Evolutionary conservation across 1,284 basidiomycete species (phyloP).

Genomic region (Ganoderma lingzhi): DNA sequence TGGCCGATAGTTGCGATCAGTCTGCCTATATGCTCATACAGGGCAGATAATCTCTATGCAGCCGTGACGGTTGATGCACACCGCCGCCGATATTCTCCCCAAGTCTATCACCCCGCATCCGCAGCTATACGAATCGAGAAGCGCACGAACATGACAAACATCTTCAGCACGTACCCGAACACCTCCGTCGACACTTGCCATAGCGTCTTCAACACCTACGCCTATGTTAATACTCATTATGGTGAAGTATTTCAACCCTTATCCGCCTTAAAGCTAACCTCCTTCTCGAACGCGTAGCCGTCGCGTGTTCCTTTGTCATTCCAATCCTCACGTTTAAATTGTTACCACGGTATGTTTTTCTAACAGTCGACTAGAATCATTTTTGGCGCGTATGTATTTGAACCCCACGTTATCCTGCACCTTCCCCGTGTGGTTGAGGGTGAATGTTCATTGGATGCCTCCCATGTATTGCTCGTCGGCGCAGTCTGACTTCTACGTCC

Average conservation of each 20-base stretch:
- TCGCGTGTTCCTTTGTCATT: background rate
- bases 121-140: background rate
- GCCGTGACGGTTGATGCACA: background rate
- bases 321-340: slow-evolving; percentile 30
- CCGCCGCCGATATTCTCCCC: background rate
- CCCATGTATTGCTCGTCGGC: background rate
- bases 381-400: slow-evolving; percentile 35
- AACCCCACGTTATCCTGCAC: background rate
- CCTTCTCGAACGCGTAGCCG: background rate
- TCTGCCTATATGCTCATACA: background rate
- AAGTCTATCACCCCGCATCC: background rate
- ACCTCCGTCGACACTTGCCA: background rate
- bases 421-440: background rate
- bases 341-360: slow-evolving; percentile 33
- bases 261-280: background rate
- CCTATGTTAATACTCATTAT: background rate
- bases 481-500: slow-evolving; percentile 33
- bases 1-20: background rate
- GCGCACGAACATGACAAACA: background rate
- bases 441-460: background rate
- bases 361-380: slow-evolving; percentile 35
- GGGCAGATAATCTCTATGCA: background rate
- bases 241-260: background rate
- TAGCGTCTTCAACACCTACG: no score
- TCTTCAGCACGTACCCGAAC: background rate